These are phyloP conservation scores for Euphorbia pulcherrima DNA, from an alignment of 345 rosid species.

Conservation along the genomic window DNA sequence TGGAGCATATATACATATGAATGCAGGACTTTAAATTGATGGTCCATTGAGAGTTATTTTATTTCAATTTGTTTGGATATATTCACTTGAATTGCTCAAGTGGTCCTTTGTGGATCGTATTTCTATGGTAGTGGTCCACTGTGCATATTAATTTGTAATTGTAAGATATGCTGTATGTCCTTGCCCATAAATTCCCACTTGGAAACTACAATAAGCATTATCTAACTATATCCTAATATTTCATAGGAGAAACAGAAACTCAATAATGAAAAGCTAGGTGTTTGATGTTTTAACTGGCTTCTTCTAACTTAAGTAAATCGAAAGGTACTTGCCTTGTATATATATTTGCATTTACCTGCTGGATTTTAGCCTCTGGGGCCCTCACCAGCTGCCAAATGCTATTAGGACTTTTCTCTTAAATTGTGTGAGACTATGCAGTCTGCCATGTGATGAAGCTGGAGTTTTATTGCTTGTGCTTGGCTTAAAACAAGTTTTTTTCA, in stretches of 20 bases:
- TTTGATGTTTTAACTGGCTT: constrained; percentile 4
- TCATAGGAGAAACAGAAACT: too few relatives aligned
- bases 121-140: constrained; percentile 32
- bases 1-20: too few relatives aligned
- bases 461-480: constrained; percentile 1
- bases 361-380: too few relatives aligned
- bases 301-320: neutral
- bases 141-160: too few relatives aligned
- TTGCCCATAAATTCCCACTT: constrained; percentile 19
- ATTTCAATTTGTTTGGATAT: constrained; percentile 18
- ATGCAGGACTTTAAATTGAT: neutral
- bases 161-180: neutral
- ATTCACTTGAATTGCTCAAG: constrained; percentile 19
- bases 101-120: constrained; percentile 35
- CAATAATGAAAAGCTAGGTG: constrained; percentile 1
- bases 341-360: neutral
- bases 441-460: constrained; percentile 1
- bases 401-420: constrained; percentile 6
- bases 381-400: too few relatives aligned
- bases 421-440: neutral
- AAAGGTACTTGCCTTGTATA: constrained; percentile 3
- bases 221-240: constrained; percentile 5
- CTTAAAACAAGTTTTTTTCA: too few relatives aligned
- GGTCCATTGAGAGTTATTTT: constrained; percentile 13
- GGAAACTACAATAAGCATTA: constrained; percentile 9